phyloP scores from a whole-genome alignment of 2,329 filamentous ascomycete genomes.

The Fusarium hostae region DNA sequence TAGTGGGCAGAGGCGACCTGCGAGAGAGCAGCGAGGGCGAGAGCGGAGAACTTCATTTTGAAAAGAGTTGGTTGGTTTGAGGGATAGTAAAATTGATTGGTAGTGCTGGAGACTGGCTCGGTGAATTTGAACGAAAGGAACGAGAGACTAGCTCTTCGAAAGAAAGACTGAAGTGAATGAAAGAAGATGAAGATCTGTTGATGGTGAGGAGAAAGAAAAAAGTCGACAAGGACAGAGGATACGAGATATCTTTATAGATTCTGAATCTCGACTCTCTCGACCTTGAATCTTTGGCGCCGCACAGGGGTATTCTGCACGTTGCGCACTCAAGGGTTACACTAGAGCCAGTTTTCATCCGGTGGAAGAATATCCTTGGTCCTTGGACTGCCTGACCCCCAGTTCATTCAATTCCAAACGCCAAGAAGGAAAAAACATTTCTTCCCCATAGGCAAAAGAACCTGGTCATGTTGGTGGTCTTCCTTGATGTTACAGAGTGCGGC shows the following conservation, averaged over 20 bases:
- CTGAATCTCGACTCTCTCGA: not conserved
- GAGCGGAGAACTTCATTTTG: slow-evolving; percentile 23
- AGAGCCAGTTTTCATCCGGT: slow-evolving; percentile 7
- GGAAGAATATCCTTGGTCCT: not conserved
- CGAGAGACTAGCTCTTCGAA: slow-evolving; percentile 32
- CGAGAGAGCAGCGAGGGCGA: slow-evolving; percentile 22
- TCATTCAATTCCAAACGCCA: slow-evolving; percentile 3
- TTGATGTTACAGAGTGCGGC: slow-evolving; percentile 23
- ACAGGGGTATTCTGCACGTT: not conserved
- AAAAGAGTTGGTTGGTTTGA: slow-evolving; percentile 9
- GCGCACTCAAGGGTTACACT: not conserved
- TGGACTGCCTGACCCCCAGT: not conserved
- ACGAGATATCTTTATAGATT: slow-evolving; percentile 22
- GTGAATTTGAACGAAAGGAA: slow-evolving; percentile 27
- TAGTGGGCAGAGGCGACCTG: slow-evolving; percentile 25
- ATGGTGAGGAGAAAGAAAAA: slow-evolving; percentile 6
- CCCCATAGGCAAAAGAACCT: not conserved
- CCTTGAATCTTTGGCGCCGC: not conserved
- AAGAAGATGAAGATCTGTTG: slow-evolving; percentile 32
- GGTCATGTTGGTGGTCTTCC: not conserved
- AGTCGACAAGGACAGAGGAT: not conserved
- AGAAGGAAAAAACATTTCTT: slow-evolving; percentile 8
- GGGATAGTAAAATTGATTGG: slow-evolving; percentile 16
- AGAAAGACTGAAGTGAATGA: slow-evolving; percentile 32
- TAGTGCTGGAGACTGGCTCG: slow-evolving; percentile 30